Conservation (phyloP, 2,329 filamentous ascomycete species). For the Penicillium sp. region DNA sequence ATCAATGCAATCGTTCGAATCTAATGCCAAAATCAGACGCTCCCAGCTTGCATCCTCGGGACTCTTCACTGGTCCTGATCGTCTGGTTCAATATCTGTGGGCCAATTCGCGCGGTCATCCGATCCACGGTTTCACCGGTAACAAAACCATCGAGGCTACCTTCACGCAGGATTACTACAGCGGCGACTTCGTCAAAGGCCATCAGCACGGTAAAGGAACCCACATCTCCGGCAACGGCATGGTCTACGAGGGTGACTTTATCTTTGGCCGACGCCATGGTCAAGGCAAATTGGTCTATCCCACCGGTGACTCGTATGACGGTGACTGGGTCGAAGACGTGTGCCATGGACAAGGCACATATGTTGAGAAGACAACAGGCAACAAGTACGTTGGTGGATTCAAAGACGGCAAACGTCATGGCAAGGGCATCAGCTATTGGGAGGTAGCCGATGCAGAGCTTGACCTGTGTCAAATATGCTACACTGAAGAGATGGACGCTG, state of each 20-base stretch:
- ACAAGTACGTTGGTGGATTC: constrained; percentile 64
- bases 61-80: constrained; percentile 41
- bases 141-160: constrained; percentile 53
- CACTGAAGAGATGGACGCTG: constrained; percentile 59
- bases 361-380: constrained; percentile 58
- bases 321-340: constrained; percentile 49
- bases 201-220: constrained; percentile 58
- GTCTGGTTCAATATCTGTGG: constrained; percentile 47
- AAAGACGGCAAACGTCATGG: constrained; percentile 62
- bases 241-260: constrained; percentile 59
- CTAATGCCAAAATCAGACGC: constrained; percentile 26
- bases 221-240: constrained; percentile 57
- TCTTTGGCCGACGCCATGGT: constrained; percentile 56
- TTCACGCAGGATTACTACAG: constrained; percentile 60
- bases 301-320: constrained; percentile 53
- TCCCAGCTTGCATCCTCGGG: constrained; percentile 36
- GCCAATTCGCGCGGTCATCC: constrained; percentile 50
- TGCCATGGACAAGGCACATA: constrained; percentile 60
- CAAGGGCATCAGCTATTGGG: constrained; percentile 64
- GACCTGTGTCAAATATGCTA: constrained; percentile 64
- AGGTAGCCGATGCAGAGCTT: constrained; percentile 63
- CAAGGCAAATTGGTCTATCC: constrained; percentile 61
- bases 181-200: constrained; percentile 53
- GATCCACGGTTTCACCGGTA: constrained; percentile 45
- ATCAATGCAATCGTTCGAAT: background rate